These are phyloP conservation scores for Flaveria sonorensis DNA, from an alignment of 129 eudicot species.

Conservation along the genomic window DNA sequence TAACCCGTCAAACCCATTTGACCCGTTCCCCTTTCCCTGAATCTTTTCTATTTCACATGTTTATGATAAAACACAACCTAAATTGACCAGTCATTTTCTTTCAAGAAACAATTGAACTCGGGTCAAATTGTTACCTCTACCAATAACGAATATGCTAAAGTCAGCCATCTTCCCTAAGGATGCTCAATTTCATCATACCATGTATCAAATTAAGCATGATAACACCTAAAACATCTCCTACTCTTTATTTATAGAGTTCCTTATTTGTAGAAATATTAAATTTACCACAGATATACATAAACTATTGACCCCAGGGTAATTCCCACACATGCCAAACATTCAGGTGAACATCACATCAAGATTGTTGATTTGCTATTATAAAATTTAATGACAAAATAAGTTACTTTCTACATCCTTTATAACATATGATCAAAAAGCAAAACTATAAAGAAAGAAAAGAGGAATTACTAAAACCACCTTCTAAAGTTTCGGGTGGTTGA, in stretches of 20 bases:
- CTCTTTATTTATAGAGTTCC: constrained; percentile 15
- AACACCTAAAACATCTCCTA: constrained; percentile 15
- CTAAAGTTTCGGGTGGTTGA: constrained; percentile 66
- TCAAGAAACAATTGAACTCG: neutral
- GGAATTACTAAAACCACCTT: constrained; percentile 58
- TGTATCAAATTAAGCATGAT: constrained; percentile 14
- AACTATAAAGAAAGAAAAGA: constrained; percentile 14
- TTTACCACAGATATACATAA: neutral
- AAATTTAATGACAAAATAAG: constrained; percentile 19
- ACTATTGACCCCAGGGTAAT: constrained; percentile 11
- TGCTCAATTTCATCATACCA: constrained; percentile 2
- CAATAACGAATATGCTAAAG: neutral
- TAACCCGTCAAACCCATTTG: neutral
- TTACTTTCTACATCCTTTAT: constrained; percentile 25
- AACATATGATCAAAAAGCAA: constrained; percentile 13
- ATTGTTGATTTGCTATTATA: constrained; percentile 18
- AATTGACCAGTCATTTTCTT: neutral
- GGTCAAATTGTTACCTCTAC: neutral
- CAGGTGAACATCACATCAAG: constrained; percentile 14
- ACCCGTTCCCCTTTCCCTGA: neutral
- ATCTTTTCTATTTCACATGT: neutral
- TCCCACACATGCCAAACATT: constrained; percentile 14
- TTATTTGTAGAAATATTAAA: neutral
- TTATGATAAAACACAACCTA: neutral
- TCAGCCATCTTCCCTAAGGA: neutral